phyloP scores from a whole-genome alignment of 192 early-diverging fungal genomes.

The Backusella luteola region DNA sequence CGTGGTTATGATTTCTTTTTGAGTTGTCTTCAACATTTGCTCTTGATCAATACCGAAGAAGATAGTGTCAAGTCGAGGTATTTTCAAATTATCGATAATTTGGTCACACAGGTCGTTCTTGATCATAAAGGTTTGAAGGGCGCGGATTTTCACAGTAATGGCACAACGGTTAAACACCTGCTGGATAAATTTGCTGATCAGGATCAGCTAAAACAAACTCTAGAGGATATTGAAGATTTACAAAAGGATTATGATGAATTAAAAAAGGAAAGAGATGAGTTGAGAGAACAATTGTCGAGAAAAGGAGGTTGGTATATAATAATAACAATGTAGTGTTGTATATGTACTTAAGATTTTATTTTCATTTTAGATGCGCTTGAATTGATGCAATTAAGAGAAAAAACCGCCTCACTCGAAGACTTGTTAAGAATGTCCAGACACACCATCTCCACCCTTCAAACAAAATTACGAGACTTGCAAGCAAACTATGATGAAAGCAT shows the following conservation, averaged over 20 bases:
- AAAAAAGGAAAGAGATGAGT: conserved; percentile 56
- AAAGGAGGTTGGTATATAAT: conserved; percentile 50
- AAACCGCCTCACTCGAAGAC: conserved; percentile 37
- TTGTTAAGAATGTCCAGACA: conserved; percentile 68
- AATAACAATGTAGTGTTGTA: background rate
- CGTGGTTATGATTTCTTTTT: conserved; percentile 72
- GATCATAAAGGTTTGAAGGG: conserved; percentile 60
- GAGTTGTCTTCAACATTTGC: conserved; percentile 70
- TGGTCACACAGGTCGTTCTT: conserved; percentile 77
- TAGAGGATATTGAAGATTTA: conserved; percentile 63
- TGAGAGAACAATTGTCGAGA: conserved; percentile 61
- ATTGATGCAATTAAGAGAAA: conserved; percentile 53
- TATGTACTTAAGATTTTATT: background rate
- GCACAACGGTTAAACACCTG: conserved; percentile 63
- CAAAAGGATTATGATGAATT: conserved; percentile 62
- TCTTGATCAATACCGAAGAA: conserved; percentile 66
- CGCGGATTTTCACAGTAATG: conserved; percentile 2
- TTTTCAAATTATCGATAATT: conserved; percentile 74
- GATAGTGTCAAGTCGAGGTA: conserved; percentile 62
- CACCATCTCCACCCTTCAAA: conserved; percentile 70
- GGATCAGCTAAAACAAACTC: conserved; percentile 67
- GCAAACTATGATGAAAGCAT: conserved; percentile 64
- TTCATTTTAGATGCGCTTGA: conserved; percentile 20
- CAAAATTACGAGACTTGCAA: conserved; percentile 65
- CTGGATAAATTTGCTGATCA: conserved; percentile 78